Evolutionary conservation across 306 rosid species (phyloP), one percentile per base, ranked within the genome.

Genomic region (Carpinus viminea): DNA sequence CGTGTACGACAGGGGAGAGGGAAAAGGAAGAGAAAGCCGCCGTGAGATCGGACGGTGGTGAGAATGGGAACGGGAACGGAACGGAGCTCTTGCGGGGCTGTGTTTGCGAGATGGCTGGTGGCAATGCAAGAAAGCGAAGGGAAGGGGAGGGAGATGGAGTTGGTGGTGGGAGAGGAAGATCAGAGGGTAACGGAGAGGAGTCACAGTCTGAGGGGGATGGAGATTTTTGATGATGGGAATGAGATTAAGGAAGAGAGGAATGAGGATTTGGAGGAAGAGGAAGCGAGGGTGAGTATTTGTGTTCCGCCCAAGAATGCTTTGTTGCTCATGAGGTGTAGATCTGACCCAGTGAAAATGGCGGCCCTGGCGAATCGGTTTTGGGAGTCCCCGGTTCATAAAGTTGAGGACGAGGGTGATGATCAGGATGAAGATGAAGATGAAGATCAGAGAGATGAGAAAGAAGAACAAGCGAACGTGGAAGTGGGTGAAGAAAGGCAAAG

Each of bases 291-390:
- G 26, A 86, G 97, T 28, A 24, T 87, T 16, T 95, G 97, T 59
- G 72, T 93, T 41, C 99, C 99, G 18, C 99, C 99, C 0, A 95
- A 93, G 85, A 95, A 95, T 85, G 99, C 98, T 74, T 86, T 95
- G 48, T 79, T 95, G 82, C 84, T 95, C 46, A 95, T 95, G 99
- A 90, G 99, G 82, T 93, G 99, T 26, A 91, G 99, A 87, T 95
- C 99, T 87, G 99, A 95, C 83, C 99, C 99, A 45, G 97, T 93
- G 48, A 95, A 90, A 83, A 89, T 93, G 99, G 99, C 98, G 3
- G 98, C 94, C 54, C 86, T 95, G 38, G 97, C 97, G 4, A 91
- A 87, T 47, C 70, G 93, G 4, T 90, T 95, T 54, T 93, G 90
- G 93, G 96, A 92, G 45, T 80, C 97, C 21, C 94, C 97, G n/a